These are phyloP conservation scores for Cystofilobasidium ferigula DNA, from an alignment of 768 basidiomycete genomes.

Conservation along the genomic window DNA sequence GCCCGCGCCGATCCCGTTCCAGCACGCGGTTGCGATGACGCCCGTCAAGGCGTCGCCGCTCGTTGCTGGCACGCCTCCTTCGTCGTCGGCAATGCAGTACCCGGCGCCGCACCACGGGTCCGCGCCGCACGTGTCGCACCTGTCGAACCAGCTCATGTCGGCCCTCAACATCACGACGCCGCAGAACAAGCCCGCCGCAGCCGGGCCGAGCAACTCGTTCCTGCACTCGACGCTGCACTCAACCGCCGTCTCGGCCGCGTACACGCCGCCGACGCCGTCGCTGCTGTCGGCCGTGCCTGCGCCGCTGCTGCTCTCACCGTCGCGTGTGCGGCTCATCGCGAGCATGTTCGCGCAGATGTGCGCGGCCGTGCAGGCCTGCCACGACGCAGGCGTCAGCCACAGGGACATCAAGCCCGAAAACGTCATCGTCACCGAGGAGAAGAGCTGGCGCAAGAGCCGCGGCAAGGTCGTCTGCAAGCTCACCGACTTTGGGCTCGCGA, in stretches of 20 bases:
- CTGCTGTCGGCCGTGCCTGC: conserved; percentile 70
- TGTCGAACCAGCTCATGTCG: conserved; percentile 33
- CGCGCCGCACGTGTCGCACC: conserved; percentile 27
- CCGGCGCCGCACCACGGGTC: conserved; percentile 22
- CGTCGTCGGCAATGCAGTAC: neutral
- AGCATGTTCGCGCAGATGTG: conserved; percentile 99
- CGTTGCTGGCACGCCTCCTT: neutral
- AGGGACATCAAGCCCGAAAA: conserved; percentile 99
- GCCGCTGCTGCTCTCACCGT: conserved; percentile 63
- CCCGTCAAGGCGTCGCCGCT: conserved; percentile 17
- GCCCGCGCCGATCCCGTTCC: conserved; percentile 26
- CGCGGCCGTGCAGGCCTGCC: conserved; percentile 88
- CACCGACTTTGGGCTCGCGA: conserved; percentile 91
- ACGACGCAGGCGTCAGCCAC: conserved; percentile 80
- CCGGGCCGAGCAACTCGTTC: conserved; percentile 30
- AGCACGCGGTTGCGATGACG: conserved; percentile 29
- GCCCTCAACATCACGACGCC: conserved; percentile 33
- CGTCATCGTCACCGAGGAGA: conserved; percentile 82
- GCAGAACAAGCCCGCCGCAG: conserved; percentile 25
- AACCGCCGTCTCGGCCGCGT: conserved; percentile 9
- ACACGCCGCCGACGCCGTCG: conserved; percentile 83
- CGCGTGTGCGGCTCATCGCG: conserved; percentile 80
- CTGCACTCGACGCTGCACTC: conserved; percentile 29
- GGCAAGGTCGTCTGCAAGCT: conserved; percentile 91
- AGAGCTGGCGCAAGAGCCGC: conserved; percentile 48